Evolutionary conservation across 495 filamentous ascomycete species (phyloP), one percentile per base, ranked within the genome.

Genomic region (Talaromyces adpressus): DNA sequence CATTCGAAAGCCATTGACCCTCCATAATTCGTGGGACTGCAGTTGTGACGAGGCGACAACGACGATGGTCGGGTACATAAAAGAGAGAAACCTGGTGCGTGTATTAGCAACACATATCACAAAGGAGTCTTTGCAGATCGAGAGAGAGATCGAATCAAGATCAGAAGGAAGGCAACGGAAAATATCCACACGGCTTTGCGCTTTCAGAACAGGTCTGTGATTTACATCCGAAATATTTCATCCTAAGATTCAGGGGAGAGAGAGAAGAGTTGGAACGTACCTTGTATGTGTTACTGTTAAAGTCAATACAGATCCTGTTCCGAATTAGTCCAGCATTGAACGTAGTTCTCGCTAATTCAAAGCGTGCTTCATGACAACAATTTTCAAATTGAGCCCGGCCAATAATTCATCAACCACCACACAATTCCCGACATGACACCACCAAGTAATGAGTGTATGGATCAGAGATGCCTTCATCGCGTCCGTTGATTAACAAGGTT

Each of bases 141-240:
- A 14, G 20, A 18, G 6, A 34, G 27, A 58, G 3, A 45, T 41
- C 27, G 25, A 18, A 32, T 60, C 30, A 60, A 60, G 29, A 74
- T 81, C 92, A 97, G 92, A 95, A 96, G 92, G 92, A 97, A 96
- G 92, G 92, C 92, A 97, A 96, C 92, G 92, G 91, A 95, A 41
- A 89, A 91, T 88, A 77, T 96, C 92, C 85, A 93, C 92, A 96
- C 74, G 82, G 81, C 79, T 88, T 95, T 95, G 91, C 90, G 91
- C 91, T 90, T 87, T 92, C 87, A 73, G 78, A 81, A 78, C 77
- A 79, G 77, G 75, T 80, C 74, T 88, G 87, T 86, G 83, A 80
- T 63, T 63, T 57, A 63, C 87, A 92, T 93, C 90, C 90, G 89
- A 79, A 82, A 86, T 91, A 69, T 75, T 91, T 90, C 89, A 90